Base-by-base conservation (phyloP, 129 eudicot species). In the Escallonia herrerae region DNA sequence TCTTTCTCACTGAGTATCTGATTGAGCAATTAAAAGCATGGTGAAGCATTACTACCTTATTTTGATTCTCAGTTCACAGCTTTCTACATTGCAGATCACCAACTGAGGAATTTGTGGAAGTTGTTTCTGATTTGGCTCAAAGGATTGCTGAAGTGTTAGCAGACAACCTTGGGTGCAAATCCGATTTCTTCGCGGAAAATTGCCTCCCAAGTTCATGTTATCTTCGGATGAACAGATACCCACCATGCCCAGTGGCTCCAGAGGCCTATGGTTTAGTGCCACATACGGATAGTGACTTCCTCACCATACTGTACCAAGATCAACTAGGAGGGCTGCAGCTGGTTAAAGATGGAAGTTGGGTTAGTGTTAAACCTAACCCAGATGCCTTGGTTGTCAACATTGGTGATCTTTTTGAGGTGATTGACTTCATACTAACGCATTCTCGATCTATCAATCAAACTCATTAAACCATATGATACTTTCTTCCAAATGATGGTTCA, bases 321-420 rank as follows among this genome's bases (percentile, higher is more conserved):
- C 49, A 73, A 5, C 8, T 65, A 33, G 65, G 74, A 48, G 77
- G 77, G 2, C 56, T 73, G 33, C 77, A 73, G 8, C 53, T 73
- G 8, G 15, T 65, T 0, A 73, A 58, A 58, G 59, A 73, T 43
- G 71, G 60, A 6, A 61, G 22, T 14, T 73, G 77, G 77, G 14
- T 73, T 40, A 33, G 15, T 49, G 77, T 73, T 6, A 65, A 65
- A 33, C 77, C 72, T 57, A 56, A 65, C 49, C 43, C 56, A n/a
- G 60, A 65, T 39, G 65, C 66, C 8, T 39, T 73, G 2, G 58
- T 73, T 50, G 12, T 73, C 60, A 73, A 57, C 52, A 60, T 73
- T 10, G 77, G 77, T 0, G 77, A 73, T 49, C 13, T 73, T n/a
- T 73, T 73, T 40, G 65, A 73, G 77, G 77, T 73, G 45, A 3